Conservation (phyloP, 78 protist genomes). For the Dictyostelium brefeldianum region DNA sequence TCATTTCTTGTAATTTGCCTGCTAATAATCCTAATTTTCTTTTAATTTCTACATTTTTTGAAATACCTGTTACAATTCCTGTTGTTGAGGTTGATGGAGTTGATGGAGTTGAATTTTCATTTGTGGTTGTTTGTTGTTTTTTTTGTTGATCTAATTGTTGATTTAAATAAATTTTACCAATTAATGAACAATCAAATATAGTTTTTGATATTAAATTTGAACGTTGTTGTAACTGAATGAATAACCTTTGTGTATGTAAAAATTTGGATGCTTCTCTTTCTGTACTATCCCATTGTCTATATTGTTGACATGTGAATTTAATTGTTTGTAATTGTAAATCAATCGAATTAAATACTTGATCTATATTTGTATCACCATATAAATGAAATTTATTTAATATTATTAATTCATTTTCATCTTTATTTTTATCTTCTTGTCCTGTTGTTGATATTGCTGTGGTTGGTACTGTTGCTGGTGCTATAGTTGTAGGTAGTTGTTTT, state of each 20-base stretch:
- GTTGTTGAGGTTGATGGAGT: neutral
- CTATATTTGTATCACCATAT: slow-evolving; percentile 18
- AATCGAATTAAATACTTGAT: slow-evolving; percentile 21
- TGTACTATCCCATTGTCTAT: slow-evolving; percentile 50
- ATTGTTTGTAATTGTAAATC: slow-evolving; percentile 25
- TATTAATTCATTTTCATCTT: neutral
- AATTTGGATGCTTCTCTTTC: slow-evolving; percentile 19
- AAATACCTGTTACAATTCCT: neutral
- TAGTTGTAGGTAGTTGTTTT: neutral
- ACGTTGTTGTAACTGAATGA: neutral
- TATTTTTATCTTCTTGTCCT: neutral
- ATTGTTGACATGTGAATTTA: slow-evolving; percentile 62
- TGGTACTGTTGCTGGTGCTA: neutral
- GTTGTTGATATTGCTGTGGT: neutral
- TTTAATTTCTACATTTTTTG: neutral
- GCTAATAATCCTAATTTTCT: slow-evolving; percentile 44
- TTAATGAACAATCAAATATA: slow-evolving; percentile 39
- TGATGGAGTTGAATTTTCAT: neutral
- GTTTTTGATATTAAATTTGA: slow-evolving; percentile 43
- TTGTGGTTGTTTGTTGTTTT: neutral
- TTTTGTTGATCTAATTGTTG: neutral
- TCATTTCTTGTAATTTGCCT: slow-evolving; percentile 38
- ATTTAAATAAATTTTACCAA: slow-evolving; percentile 62
- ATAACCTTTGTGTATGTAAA: slow-evolving; percentile 23
- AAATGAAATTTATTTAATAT: neutral